phyloP scores from a whole-genome alignment of 148 eudicot genomes.

The Gaultheria prostrata region DNA sequence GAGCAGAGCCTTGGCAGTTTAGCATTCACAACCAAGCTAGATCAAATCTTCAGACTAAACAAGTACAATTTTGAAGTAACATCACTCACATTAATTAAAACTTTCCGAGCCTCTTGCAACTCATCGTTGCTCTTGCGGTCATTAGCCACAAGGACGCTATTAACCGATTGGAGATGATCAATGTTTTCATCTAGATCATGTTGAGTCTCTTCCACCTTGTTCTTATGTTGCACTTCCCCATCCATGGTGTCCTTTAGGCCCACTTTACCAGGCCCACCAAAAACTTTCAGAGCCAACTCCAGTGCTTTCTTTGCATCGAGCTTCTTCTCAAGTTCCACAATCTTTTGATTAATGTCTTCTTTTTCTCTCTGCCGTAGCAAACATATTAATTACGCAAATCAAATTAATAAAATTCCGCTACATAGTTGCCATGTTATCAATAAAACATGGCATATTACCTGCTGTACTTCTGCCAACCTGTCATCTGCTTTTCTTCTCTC shows the following conservation, averaged over 20 bases:
- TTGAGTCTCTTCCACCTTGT: conserved; percentile 43
- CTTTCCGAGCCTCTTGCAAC: conserved; percentile 71
- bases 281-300: conserved; percentile 64
- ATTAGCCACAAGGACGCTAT: conserved; percentile 52
- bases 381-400: background rate
- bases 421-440: conserved; percentile 27
- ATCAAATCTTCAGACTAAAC: too few species aligned
- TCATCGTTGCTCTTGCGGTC: conserved; percentile 63
- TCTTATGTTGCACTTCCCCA: conserved; percentile 11
- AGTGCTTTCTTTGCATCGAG: conserved; percentile 74
- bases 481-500: conserved; percentile 22
- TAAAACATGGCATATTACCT: conserved; percentile 25
- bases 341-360: conserved; percentile 53
- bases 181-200: conserved; percentile 54
- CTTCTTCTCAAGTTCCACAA: conserved; percentile 53
- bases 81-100: conserved; percentile 47
- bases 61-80: background rate
- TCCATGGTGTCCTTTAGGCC: conserved; percentile 19
- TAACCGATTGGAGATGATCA: conserved; percentile 41
- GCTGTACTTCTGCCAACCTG: conserved; percentile 38
- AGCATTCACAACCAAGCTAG: too few species aligned
- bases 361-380: conserved; percentile 46
- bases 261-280: conserved; percentile 47
- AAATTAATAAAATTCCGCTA: conserved; percentile 19
- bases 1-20: too few species aligned